Conservation (phyloP, 2,329 filamentous ascomycete genomes). For the Aspergillus japonicus region DNA sequence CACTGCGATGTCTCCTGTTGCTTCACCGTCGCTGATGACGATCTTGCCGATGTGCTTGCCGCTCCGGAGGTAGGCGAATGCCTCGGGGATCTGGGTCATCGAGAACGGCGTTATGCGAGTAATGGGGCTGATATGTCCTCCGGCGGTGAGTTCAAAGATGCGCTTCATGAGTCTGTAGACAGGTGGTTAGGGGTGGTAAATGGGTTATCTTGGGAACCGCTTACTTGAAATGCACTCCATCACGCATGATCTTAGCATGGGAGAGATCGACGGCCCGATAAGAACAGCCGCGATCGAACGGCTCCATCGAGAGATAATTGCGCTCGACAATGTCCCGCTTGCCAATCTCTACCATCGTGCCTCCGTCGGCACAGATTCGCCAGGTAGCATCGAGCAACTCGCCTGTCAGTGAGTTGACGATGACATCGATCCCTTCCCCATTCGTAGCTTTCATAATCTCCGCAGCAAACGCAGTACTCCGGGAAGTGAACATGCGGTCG, state of each 20-base stretch:
- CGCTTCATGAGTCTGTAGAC: conserved; percentile 1
- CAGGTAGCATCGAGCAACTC: conserved; percentile 10
- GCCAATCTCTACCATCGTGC: conserved; percentile 23
- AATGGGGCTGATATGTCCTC: conserved; percentile 5
- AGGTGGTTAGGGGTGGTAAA: not conserved
- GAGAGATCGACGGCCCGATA: conserved; percentile 19
- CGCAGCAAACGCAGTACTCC: conserved; percentile 16
- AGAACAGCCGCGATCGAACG: conserved; percentile 15
- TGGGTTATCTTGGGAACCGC: not conserved
- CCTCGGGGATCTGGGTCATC: conserved; percentile 14
- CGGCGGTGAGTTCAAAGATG: not conserved
- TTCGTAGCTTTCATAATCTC: conserved; percentile 18
- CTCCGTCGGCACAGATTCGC: conserved; percentile 20
- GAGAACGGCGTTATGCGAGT: conserved; percentile 3
- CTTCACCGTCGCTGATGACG: conserved; percentile 28
- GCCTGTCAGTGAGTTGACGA: conserved; percentile 10
- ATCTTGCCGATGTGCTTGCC: conserved; percentile 43
- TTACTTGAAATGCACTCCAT: not conserved
- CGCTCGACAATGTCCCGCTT: conserved; percentile 19
- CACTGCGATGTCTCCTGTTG: not conserved
- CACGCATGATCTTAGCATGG: not conserved
- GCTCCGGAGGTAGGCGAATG: conserved; percentile 32
- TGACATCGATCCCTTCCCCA: conserved; percentile 25
- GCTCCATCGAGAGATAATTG: conserved; percentile 15
- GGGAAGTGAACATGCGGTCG: conserved; percentile 25